Conservation (phyloP, 2,329 filamentous ascomycete species). For the Fusarium pseudocircinatum region DNA sequence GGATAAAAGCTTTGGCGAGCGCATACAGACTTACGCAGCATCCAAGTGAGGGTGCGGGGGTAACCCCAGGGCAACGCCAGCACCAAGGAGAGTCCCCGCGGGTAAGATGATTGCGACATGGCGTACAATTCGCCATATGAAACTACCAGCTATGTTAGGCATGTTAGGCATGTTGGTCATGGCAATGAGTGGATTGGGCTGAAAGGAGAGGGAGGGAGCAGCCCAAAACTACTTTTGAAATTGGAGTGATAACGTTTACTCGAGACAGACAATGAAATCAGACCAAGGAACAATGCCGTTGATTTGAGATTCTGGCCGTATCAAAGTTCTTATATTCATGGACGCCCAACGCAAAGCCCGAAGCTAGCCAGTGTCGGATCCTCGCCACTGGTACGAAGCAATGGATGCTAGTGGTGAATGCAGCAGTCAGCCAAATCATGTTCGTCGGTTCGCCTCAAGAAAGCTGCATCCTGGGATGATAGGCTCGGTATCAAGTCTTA, state of each 20-base stretch:
- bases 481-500: not conserved
- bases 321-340: conserved; percentile 17
- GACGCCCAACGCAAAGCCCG: not conserved
- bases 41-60: conserved; percentile 17
- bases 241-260: not conserved
- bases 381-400: not conserved
- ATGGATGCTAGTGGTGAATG: not conserved
- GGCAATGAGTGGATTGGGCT: not conserved
- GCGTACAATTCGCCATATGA: not conserved
- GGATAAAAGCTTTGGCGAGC: not conserved
- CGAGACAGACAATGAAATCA: not conserved
- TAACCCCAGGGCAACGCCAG: conserved; percentile 24
- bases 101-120: conserved; percentile 17
- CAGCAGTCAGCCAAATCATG: not conserved
- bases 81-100: conserved; percentile 27
- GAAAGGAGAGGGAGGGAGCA: not conserved
- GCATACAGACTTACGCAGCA: conserved; percentile 26
- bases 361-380: not conserved
- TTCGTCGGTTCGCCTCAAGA: not conserved
- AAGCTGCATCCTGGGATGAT: not conserved
- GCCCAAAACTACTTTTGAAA: not conserved
- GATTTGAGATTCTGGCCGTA: not conserved
- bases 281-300: not conserved
- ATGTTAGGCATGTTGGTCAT: conserved; percentile 12
- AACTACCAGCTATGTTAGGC: not conserved